A percentile compares a stretch with the other conserved stretches of the same genome.
Evolutionary conservation across 495 filamentous ascomycete genomes (phyloP).

Genomic region (Penicillium egyptiacum): DNA sequence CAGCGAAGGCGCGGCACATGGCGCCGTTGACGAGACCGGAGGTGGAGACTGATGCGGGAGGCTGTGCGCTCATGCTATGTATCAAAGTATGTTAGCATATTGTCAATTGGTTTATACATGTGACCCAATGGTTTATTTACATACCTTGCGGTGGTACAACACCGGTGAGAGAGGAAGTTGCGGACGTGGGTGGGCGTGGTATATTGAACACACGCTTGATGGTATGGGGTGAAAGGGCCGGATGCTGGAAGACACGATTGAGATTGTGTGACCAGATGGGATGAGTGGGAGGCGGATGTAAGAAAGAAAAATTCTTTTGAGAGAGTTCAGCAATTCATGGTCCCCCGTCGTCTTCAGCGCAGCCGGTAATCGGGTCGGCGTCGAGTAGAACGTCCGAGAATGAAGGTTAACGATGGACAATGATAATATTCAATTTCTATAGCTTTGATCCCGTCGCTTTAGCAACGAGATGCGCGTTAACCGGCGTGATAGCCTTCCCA

Average conservation of each 20-base stretch:
- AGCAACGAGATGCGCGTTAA: conserved; percentile 58
- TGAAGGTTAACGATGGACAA: no score
- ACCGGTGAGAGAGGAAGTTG: background rate
- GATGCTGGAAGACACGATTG: background rate
- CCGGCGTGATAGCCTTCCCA: conserved; percentile 59
- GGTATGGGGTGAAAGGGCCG: no score
- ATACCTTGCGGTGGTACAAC: no score
- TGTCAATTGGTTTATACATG: no score
- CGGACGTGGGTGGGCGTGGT: background rate
- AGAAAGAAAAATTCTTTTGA: background rate
- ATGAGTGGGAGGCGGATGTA: background rate
- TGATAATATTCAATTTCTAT: no score
- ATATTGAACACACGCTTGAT: background rate
- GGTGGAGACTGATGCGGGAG: no score
- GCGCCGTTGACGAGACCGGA: background rate
- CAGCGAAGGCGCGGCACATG: background rate
- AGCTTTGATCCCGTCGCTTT: conserved; percentile 23
- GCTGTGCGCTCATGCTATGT: no score
- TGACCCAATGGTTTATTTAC: no score
- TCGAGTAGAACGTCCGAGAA: no score
- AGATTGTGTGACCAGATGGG: background rate
- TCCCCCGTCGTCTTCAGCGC: background rate
- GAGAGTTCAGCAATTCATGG: background rate
- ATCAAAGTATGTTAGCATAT: no score
- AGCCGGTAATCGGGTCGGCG: background rate